Evolutionary conservation across 2,329 filamentous ascomycete species (phyloP).

Genomic region (Pseudocercospora eumusae): DNA sequence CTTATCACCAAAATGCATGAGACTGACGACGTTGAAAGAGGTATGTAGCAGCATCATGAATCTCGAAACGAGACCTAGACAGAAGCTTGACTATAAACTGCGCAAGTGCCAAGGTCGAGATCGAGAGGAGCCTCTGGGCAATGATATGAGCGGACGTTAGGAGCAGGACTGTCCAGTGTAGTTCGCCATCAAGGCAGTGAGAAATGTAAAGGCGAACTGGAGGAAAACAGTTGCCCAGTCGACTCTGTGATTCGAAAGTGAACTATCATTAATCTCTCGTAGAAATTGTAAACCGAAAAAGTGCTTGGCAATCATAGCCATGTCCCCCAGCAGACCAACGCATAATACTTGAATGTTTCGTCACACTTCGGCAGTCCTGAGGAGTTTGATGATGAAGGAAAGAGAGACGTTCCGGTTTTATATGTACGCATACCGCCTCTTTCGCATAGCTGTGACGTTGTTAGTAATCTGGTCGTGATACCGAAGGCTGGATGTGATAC

Average conservation of each 20-base stretch:
- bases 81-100: too few relatives aligned
- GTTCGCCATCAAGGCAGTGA: background rate
- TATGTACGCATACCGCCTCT: constrained; percentile 13
- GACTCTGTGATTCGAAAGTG: background rate
- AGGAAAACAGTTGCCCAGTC: background rate
- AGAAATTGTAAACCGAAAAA: background rate
- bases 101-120: too few relatives aligned
- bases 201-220: background rate
- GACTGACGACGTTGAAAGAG: too few relatives aligned
- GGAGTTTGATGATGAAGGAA: background rate
- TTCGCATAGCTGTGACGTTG: constrained; percentile 1
- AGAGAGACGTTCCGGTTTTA: background rate
- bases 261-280: background rate
- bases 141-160: background rate
- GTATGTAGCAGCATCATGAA: too few relatives aligned
- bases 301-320: background rate
- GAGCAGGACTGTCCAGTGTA: background rate
- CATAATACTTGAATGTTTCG: background rate
- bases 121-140: background rate
- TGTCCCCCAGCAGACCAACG: background rate
- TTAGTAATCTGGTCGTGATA: background rate
- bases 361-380: too few relatives aligned
- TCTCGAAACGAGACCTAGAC: too few relatives aligned
- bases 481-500: background rate
- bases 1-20: too few relatives aligned